These are phyloP conservation scores for Beauveria brongniartii DNA, from an alignment of 2,329 filamentous ascomycete genomes.

Conservation along the genomic window DNA sequence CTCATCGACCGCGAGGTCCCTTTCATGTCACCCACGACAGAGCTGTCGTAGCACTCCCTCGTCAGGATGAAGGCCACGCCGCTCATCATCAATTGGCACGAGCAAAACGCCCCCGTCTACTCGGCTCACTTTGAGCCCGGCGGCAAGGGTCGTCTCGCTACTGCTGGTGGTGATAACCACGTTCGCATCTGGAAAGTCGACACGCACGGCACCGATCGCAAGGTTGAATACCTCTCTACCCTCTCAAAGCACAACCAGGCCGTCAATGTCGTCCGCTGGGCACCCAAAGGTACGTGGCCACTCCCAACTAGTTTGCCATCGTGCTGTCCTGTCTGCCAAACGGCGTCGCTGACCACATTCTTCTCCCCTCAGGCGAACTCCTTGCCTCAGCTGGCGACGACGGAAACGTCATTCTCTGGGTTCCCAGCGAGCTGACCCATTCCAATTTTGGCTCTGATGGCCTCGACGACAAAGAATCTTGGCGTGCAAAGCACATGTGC, in stretches of 20 bases:
- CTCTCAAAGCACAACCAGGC: conserved; percentile 91
- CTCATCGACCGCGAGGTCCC: neutral
- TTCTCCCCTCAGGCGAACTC: conserved; percentile 60
- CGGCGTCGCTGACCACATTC: conserved; percentile 14
- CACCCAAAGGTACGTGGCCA: conserved; percentile 66
- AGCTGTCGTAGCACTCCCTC: conserved; percentile 12
- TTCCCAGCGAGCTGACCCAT: conserved; percentile 69
- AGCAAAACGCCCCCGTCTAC: conserved; percentile 94
- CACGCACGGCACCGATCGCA: conserved; percentile 73
- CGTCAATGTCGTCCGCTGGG: conserved; percentile 96
- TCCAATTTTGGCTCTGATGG: conserved; percentile 72
- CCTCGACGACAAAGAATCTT: conserved; percentile 90
- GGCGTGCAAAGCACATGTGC: conserved; percentile 97
- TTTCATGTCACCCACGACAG: conserved; percentile 5
- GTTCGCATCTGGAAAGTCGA: conserved; percentile 94
- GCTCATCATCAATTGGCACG: conserved; percentile 97
- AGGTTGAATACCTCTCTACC: conserved; percentile 85
- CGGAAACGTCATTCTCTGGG: conserved; percentile 94
- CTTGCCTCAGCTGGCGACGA: conserved; percentile 95
- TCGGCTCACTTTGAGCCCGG: conserved; percentile 93
- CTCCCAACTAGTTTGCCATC: neutral
- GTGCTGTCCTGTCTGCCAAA: neutral
- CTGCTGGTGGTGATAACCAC: conserved; percentile 92
- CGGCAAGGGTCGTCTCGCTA: conserved; percentile 85
- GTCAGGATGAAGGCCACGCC: conserved; percentile 86